These are phyloP conservation scores for Botrytis sinoallii DNA, from an alignment of 2,329 filamentous ascomycete species.

Conservation along the genomic window DNA sequence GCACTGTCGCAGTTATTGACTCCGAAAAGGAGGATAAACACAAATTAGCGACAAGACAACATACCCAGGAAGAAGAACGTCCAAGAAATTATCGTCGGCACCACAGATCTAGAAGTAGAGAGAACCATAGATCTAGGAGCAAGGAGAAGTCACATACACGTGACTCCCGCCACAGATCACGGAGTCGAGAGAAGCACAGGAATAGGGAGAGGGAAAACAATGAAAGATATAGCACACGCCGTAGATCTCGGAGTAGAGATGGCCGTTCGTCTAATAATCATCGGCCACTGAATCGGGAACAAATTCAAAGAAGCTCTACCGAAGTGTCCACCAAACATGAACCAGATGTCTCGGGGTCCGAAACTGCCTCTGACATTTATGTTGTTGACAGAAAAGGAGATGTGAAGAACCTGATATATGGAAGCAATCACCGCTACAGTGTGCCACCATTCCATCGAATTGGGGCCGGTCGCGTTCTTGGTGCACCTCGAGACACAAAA, in stretches of 20 bases:
- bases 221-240: conserved; percentile 9
- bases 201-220: conserved; percentile 25
- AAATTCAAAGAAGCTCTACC: neutral
- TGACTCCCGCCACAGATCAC: conserved; percentile 5
- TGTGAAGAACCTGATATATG: conserved; percentile 69
- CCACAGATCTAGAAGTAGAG: conserved; percentile 18
- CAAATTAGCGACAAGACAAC: conserved; percentile 15
- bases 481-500: conserved; percentile 54
- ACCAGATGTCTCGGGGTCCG: neutral
- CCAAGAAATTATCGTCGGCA: conserved; percentile 11
- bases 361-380: conserved; percentile 44
- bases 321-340: conserved; percentile 13
- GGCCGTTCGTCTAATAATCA: conserved; percentile 15
- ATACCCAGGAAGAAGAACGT: conserved; percentile 9
- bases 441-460: conserved; percentile 68
- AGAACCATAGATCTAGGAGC: conserved; percentile 3
- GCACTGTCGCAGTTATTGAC: conserved; percentile 19
- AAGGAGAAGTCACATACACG: neutral
- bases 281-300: neutral
- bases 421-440: conserved; percentile 66
- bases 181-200: conserved; percentile 18
- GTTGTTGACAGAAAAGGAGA: conserved; percentile 74
- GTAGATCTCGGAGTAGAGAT: conserved; percentile 6
- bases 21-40: conserved; percentile 22
- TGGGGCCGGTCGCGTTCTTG: conserved; percentile 69